These are phyloP conservation scores for Solanum neorickii DNA, from an alignment of 257 asterid species.

Conservation along the genomic window DNA sequence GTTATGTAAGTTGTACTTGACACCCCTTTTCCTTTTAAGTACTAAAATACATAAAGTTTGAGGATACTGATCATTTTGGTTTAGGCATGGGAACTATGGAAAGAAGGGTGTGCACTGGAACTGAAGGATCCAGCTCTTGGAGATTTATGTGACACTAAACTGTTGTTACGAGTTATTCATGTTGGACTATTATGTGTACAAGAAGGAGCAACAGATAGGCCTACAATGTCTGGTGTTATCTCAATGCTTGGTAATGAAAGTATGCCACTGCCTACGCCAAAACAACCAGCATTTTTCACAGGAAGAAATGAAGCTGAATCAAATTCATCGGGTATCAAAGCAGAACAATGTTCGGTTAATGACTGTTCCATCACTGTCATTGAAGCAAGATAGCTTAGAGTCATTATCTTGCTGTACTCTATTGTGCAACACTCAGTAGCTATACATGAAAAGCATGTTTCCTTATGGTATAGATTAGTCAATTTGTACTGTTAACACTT, in stretches of 20 bases:
- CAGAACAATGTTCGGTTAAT: not conserved
- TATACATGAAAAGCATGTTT: not conserved
- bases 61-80: not conserved
- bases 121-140: constrained; percentile 27
- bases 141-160: constrained; percentile 14
- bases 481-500: not conserved
- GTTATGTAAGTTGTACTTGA: constrained; percentile 28
- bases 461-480: not conserved
- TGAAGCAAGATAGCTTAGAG: not conserved
- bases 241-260: constrained; percentile 33
- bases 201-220: constrained; percentile 34
- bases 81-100: constrained; percentile 51
- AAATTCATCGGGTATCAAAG: not conserved
- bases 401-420: not conserved
- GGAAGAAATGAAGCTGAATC: constrained; percentile 6
- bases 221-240: constrained; percentile 33
- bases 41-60: not conserved
- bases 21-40: not conserved
- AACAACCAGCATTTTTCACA: constrained; percentile 31
- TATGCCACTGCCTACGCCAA: constrained; percentile 17
- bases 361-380: not conserved
- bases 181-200: constrained; percentile 46
- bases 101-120: constrained; percentile 16
- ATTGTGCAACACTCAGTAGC: not conserved
- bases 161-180: constrained; percentile 30